Evolutionary conservation across 1,284 basidiomycete genomes (phyloP), one percentile per base, ranked within the genome.

Genomic region (Ustilago shanxiensis): DNA sequence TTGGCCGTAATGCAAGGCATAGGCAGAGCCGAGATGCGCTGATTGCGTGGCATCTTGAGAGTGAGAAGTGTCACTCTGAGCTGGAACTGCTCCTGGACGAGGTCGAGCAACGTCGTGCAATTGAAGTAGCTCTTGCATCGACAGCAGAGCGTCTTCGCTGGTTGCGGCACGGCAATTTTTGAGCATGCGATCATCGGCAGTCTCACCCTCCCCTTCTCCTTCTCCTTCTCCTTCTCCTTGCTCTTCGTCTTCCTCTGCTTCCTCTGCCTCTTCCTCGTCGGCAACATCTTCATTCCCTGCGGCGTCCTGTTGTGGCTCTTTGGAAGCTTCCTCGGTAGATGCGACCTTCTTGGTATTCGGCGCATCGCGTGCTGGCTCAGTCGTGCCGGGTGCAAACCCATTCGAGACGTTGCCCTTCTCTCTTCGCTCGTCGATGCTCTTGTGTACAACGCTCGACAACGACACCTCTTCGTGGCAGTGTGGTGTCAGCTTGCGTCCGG

Each of bases 391-490:
- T 13, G 60, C 75, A 59, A 72, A 63, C 49, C 66, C 80, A 31
- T 58, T 66, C 35, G 58, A 61, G 37, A 79, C 76, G 47, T 52
- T 31, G 14, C 73, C 52, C 44, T 53, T 54, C 22, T 69, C 72
- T 24, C 72, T 62, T 11, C 87, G 79, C 62, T 88, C 87, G 83
- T 93, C 94, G 47, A 96, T 89, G 29, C 92, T 92, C 22, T 89
- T 87, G 83, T 98, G 95, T 1, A 98, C 91, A 35, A 98, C 91
- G 49, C 91, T 90, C 6, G 94, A 96, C 5, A 86, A 79, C 3
- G 87, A 81, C 16, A 98, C 87, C 16, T 87, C 87, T 13, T 89
- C 87, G 1, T 88, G 79, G 65, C 90, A 88, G 22, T 68, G 60
- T 45, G 75, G 60, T 2, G 58, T 63, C 31, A 66, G 20, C 14